phyloP scores from a whole-genome alignment of 352 stramenopile species.

The Phytophthora constricta region DNA sequence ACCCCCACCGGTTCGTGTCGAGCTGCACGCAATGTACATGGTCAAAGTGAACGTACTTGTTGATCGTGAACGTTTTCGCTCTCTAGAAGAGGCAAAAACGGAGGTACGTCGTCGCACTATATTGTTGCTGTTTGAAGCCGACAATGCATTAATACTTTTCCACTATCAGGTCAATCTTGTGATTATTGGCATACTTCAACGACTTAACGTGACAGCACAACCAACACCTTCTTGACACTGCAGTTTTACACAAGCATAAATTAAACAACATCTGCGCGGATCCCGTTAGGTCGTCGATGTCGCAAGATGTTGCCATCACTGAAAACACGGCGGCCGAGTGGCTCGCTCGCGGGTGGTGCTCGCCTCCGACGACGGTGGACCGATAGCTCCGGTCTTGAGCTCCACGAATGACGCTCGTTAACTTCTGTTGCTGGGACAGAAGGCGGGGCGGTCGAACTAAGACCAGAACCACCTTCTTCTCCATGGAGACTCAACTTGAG shows the following conservation, averaged over 20 bases:
- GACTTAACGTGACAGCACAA: constrained; percentile 38
- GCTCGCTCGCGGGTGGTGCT: constrained; percentile 38
- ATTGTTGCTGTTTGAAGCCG: neutral
- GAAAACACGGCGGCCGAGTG: constrained; percentile 26
- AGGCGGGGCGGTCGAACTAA: constrained; percentile 3
- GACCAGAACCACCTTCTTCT: constrained; percentile 18
- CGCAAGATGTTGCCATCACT: constrained; percentile 34
- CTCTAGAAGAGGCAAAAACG: constrained; percentile 65
- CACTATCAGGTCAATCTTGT: constrained; percentile 67
- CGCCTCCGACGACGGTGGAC: constrained; percentile 14
- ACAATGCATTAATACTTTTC: neutral
- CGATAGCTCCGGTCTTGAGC: constrained; percentile 8
- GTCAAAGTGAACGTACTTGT: constrained; percentile 70
- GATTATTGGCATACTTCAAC: constrained; percentile 67
- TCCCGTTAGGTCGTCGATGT: constrained; percentile 28
- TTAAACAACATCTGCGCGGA: constrained; percentile 22
- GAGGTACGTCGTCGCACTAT: constrained; percentile 45
- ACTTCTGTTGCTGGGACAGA: constrained; percentile 12
- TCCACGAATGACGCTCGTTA: constrained; percentile 24
- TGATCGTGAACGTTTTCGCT: constrained; percentile 56
- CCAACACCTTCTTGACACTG: constrained; percentile 32
- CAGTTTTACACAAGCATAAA: constrained; percentile 3
- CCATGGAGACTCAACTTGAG: constrained; percentile 42
- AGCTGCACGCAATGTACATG: constrained; percentile 61
- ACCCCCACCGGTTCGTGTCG: constrained; percentile 43